phyloP scores from a whole-genome alignment of 495 filamentous ascomycete species.

The Alectoria sarmentosa region DNA sequence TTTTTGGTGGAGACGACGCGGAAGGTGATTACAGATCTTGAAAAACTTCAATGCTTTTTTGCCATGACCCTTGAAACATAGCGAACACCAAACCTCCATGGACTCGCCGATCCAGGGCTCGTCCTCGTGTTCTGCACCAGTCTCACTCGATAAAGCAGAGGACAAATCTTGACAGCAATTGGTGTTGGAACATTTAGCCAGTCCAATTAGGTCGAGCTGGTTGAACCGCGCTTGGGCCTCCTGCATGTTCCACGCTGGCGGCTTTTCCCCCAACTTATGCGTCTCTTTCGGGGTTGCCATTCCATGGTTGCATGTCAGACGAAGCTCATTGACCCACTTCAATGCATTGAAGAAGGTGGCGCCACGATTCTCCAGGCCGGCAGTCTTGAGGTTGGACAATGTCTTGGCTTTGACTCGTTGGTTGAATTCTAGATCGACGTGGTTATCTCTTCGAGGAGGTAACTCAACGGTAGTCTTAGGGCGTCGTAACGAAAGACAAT shows the following conservation, averaged over 20 bases:
- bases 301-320: conserved; percentile 39
- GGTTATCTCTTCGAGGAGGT: conserved; percentile 27
- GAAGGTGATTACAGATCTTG: conserved; percentile 16
- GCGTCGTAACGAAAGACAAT: conserved; percentile 33
- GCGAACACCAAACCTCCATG: conserved; percentile 16
- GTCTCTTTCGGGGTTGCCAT: not conserved
- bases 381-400: conserved; percentile 27
- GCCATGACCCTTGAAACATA: not conserved
- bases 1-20: not conserved
- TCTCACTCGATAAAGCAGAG: conserved; percentile 9
- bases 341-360: conserved; percentile 31
- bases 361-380: not conserved
- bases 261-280: not conserved
- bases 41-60: not conserved
- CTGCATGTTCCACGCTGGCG: conserved; percentile 6
- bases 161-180: conserved; percentile 4
- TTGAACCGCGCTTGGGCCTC: conserved; percentile 16
- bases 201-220: conserved; percentile 10
- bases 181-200: conserved; percentile 11
- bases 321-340: conserved; percentile 37
- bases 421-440: conserved; percentile 28
- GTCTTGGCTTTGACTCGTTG: conserved; percentile 23
- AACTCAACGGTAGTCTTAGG: conserved; percentile 32
- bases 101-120: conserved; percentile 14
- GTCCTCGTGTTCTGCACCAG: conserved; percentile 6